A percentile compares a stretch with the other conserved stretches of the same genome.
Conservation (phyloP, 2,329 filamentous ascomycete genomes). For the Cladophialophora carrionii region DNA sequence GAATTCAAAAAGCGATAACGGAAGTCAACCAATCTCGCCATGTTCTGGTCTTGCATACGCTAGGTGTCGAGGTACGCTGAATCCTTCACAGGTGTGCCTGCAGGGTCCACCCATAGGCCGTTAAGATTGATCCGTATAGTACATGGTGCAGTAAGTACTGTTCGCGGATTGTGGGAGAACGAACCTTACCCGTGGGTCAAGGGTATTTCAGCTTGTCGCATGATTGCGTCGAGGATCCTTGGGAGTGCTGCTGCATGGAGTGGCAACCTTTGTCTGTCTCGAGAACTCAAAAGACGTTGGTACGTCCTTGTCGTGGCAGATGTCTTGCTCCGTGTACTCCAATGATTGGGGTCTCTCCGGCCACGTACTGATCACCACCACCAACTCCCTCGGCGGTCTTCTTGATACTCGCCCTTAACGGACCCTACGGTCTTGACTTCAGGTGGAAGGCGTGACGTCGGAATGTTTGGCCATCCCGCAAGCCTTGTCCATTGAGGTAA, state of each 20-base stretch:
- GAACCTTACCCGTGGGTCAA: neutral
- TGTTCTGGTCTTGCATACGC: neutral
- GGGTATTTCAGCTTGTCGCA: neutral
- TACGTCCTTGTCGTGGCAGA: neutral
- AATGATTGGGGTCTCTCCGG: too few species aligned
- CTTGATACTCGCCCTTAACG: neutral
- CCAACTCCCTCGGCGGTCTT: neutral
- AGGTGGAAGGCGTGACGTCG: neutral
- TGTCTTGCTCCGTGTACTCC: neutral
- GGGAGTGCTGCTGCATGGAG: neutral
- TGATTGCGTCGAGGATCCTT: neutral
- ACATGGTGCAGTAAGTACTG: neutral
- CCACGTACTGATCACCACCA: neutral
- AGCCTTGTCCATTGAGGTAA: neutral
- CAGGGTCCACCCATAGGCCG: neutral
- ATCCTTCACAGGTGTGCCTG: conserved; percentile 3
- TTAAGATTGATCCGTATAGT: neutral
- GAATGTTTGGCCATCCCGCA: neutral
- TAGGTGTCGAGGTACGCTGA: neutral
- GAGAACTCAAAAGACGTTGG: neutral
- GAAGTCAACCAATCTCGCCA: neutral
- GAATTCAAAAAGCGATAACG: neutral
- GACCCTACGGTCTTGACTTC: neutral
- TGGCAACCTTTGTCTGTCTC: neutral
- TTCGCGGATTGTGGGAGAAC: neutral